phyloP scores from a whole-genome alignment of 257 asterid genomes.

The Rhazya stricta region DNA sequence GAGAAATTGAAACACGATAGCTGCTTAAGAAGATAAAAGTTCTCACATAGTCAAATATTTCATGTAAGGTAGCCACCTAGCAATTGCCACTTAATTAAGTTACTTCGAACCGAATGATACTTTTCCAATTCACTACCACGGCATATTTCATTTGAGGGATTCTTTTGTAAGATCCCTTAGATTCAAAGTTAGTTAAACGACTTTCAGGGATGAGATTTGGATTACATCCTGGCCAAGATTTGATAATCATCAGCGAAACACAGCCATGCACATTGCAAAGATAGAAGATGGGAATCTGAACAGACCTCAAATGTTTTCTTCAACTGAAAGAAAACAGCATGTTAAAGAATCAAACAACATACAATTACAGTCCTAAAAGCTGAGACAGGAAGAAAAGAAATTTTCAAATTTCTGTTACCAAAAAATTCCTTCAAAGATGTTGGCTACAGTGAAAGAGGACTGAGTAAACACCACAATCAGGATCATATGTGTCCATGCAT shows the following conservation, averaged over 20 bases:
- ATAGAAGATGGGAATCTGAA: neutral
- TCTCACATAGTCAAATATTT: neutral
- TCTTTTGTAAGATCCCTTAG: neutral
- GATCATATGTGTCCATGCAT: conserved; percentile 89
- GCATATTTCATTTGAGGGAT: neutral
- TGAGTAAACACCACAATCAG: conserved; percentile 71
- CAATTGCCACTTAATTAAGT: neutral
- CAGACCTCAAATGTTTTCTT: neutral
- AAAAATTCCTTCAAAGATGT: conserved; percentile 76
- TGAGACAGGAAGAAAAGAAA: neutral
- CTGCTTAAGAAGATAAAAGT: neutral
- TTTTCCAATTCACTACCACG: neutral
- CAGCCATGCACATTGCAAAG: neutral
- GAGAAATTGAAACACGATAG: neutral
- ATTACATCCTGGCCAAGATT: neutral
- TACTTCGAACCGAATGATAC: neutral
- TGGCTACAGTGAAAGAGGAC: conserved; percentile 76
- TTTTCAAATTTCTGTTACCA: conserved; percentile 39
- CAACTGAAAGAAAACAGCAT: neutral
- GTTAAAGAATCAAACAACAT: neutral
- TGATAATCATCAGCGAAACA: neutral
- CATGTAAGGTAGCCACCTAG: neutral
- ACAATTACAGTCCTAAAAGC: neutral
- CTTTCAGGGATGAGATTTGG: neutral
- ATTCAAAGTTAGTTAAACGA: neutral